phyloP scores from a whole-genome alignment of 176 grass and related monocot genomes.

The Phoenix roebelenii region DNA sequence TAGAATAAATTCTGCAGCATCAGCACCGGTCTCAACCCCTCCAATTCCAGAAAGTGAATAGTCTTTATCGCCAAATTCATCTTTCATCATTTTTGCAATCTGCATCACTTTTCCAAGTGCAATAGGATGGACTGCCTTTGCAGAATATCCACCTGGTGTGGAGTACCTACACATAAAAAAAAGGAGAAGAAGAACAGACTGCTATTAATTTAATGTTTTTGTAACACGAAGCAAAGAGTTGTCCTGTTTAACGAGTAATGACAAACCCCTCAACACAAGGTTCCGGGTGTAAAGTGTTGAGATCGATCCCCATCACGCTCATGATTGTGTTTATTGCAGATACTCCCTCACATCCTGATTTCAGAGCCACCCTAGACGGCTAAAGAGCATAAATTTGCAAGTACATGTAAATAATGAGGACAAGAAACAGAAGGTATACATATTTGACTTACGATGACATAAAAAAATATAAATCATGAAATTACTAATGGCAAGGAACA shows the following conservation, averaged over 20 bases:
- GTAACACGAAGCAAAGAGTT: no score
- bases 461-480: no score
- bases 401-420: background rate
- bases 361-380: conserved; percentile 78
- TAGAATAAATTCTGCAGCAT: conserved; percentile 93
- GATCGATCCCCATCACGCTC: conserved; percentile 96
- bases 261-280: conserved; percentile 80
- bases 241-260: no score
- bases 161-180: conserved; percentile 47
- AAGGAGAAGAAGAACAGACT: background rate
- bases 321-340: conserved; percentile 98
- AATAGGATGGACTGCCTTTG: conserved; percentile 89
- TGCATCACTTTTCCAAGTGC: conserved; percentile 94
- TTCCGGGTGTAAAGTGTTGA: conserved; percentile 77
- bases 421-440: background rate
- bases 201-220: no score
- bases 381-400: conserved; percentile 21
- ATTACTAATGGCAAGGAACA: no score
- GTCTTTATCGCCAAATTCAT: conserved; percentile 50
- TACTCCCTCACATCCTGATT: conserved; percentile 83
- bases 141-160: conserved; percentile 95
- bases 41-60: conserved; percentile 83
- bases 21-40: conserved; percentile 78
- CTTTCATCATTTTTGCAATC: conserved; percentile 83
- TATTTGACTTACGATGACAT: no score